Evolutionary conservation across 2,329 filamentous ascomycete species (phyloP).

Genomic region (Dothiorella sarmentorum): DNA sequence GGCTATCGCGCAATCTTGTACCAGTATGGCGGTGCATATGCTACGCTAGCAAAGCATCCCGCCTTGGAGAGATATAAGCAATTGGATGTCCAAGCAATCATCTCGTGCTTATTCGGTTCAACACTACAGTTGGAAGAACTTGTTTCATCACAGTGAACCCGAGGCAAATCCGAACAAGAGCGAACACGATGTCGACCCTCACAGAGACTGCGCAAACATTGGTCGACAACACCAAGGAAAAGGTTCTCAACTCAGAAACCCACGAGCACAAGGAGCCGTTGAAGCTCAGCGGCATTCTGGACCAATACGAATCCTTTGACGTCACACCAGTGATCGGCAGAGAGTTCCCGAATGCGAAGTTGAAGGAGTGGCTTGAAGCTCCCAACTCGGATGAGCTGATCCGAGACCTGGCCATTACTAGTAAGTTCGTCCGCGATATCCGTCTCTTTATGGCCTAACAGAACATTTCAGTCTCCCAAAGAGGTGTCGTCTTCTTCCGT

Average conservation of each 20-base stretch:
- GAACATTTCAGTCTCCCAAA: conserved; percentile 44
- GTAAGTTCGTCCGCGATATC: conserved; percentile 21
- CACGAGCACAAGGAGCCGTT: conserved; percentile 36
- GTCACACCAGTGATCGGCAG: conserved; percentile 60
- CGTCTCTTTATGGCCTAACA: background rate
- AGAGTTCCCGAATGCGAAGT: conserved; percentile 56
- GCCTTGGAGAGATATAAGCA: background rate
- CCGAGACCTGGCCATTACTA: conserved; percentile 56
- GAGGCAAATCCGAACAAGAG: background rate
- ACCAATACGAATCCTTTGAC: conserved; percentile 55
- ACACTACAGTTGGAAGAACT: no score
- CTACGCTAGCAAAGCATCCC: background rate
- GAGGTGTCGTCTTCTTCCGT: conserved; percentile 54
- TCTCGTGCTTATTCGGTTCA: no score
- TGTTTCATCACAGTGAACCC: background rate
- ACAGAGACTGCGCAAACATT: background rate
- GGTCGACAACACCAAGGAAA: conserved; percentile 7
- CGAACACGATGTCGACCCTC: background rate
- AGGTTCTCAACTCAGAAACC: background rate
- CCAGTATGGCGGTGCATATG: background rate
- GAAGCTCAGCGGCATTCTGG: conserved; percentile 49
- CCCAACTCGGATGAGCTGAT: conserved; percentile 61
- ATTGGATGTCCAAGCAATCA: background rate
- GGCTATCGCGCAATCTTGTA: background rate
- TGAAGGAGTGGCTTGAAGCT: conserved; percentile 61